Conservation (phyloP, 192 early-diverging fungal genomes). For the Entrophospora sp. region DNA sequence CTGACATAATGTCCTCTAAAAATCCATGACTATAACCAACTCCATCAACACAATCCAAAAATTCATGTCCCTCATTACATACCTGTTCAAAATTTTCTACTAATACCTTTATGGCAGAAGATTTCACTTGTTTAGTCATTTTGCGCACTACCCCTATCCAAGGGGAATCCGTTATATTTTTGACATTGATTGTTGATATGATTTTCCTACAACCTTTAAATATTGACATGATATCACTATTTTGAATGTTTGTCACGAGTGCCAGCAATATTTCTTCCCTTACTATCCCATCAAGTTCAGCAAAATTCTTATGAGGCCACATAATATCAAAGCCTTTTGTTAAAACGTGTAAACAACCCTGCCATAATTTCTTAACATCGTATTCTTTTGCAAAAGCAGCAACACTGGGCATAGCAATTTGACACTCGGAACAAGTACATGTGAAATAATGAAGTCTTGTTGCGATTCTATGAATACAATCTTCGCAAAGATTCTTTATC, state of each 20-base stretch:
- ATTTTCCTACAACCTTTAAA: conserved; percentile 18
- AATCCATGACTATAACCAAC: conserved; percentile 16
- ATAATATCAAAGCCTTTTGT: conserved; percentile 15
- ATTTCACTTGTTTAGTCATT: not conserved
- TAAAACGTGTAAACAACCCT: conserved; percentile 18
- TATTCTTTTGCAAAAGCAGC: conserved; percentile 17
- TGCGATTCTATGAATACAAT: conserved; percentile 9
- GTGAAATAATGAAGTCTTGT: conserved; percentile 8
- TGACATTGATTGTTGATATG: conserved; percentile 7
- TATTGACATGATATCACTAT: not conserved
- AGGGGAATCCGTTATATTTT: conserved; percentile 15
- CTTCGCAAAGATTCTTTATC: conserved; percentile 16
- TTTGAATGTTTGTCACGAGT: conserved; percentile 15
- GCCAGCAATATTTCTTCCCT: conserved; percentile 15
- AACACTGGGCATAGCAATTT: conserved; percentile 4
- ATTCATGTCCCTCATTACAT: conserved; percentile 14
- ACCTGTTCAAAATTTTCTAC: conserved; percentile 18
- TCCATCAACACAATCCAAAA: conserved; percentile 21
- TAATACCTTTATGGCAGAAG: not conserved
- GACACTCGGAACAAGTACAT: conserved; percentile 18
- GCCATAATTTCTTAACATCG: conserved; percentile 11
- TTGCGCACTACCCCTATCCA: conserved; percentile 17
- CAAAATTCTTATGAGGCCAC: conserved; percentile 20
- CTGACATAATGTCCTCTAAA: conserved; percentile 20
- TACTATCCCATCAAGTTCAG: conserved; percentile 12